phyloP scores from a whole-genome alignment of 768 basidiomycete genomes.

The Amanita brunnescens region DNA sequence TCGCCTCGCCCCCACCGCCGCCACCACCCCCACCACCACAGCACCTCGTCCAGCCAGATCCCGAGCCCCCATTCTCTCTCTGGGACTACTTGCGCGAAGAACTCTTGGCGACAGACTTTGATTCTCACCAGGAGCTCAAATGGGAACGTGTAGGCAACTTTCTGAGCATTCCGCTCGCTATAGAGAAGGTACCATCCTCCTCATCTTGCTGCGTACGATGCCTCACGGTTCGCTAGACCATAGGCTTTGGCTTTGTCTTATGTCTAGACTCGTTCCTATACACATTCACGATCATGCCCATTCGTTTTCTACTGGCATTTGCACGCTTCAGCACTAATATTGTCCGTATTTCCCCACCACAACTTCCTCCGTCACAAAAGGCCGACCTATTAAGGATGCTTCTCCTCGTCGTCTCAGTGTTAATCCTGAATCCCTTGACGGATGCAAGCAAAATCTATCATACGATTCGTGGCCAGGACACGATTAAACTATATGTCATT shows the following conservation, averaged over 20 bases:
- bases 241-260: constrained; percentile 85
- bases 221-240: constrained; percentile 38
- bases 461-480: constrained; percentile 94
- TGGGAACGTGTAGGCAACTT: constrained; percentile 98
- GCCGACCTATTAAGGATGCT: constrained; percentile 83
- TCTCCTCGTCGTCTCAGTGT: constrained; percentile 64
- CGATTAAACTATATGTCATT: constrained; percentile 97
- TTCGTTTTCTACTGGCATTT: constrained; percentile 66
- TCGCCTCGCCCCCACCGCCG: constrained; percentile 35
- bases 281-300: constrained; percentile 95
- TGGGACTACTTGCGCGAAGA: constrained; percentile 93
- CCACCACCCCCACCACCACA: constrained; percentile 14
- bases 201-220: neutral
- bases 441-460: constrained; percentile 99
- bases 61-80: constrained; percentile 66
- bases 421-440: constrained; percentile 72
- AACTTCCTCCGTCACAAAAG: constrained; percentile 81
- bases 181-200: constrained; percentile 71
- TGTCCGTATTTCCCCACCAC: constrained; percentile 39
- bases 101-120: constrained; percentile 85
- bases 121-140: constrained; percentile 88
- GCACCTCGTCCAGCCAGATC: too few relatives aligned
- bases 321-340: constrained; percentile 45
- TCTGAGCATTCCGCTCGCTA: constrained; percentile 80
- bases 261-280: constrained; percentile 97